A percentile compares a stretch with the other conserved stretches of the same genome.
phyloP scores from a whole-genome alignment of 2,329 filamentous ascomycete species.

The Intubia oerlemansii region DNA sequence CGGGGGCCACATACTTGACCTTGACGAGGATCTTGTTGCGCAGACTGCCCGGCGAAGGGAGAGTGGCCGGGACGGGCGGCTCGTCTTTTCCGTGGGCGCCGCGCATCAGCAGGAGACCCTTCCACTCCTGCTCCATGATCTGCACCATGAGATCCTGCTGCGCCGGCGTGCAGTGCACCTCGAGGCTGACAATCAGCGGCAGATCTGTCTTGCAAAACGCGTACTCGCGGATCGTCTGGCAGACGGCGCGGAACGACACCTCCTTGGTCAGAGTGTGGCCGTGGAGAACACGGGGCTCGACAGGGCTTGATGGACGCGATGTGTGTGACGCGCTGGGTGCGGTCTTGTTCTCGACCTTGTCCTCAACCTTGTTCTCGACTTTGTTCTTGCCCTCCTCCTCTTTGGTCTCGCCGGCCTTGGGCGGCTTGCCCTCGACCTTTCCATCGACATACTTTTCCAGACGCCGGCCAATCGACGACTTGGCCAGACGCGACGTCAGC shows the following conservation, averaged over 20 bases:
- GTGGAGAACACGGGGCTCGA: constrained; percentile 62
- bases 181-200: constrained; percentile 83
- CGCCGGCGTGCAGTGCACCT: constrained; percentile 61
- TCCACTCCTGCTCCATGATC: constrained; percentile 76
- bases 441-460: constrained; percentile 15
- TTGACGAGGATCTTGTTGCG: constrained; percentile 66
- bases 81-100: too few relatives aligned
- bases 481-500: constrained; percentile 23
- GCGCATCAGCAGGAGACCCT: constrained; percentile 41
- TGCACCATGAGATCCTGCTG: constrained; percentile 85
- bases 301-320: too few relatives aligned
- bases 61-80: constrained; percentile 18
- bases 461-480: constrained; percentile 24
- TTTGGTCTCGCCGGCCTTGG: too few relatives aligned
- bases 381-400: too few relatives aligned
- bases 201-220: constrained; percentile 57
- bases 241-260: constrained; percentile 70
- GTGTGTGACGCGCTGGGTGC: too few relatives aligned
- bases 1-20: constrained; percentile 44
- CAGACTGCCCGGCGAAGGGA: constrained; percentile 50
- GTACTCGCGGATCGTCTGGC: constrained; percentile 54
- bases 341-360: background rate
- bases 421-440: constrained; percentile 9
- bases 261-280: constrained; percentile 83
- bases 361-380: background rate